Conservation (phyloP, 1,284 basidiomycete species). For the Ceratobasidium sp. region DNA sequence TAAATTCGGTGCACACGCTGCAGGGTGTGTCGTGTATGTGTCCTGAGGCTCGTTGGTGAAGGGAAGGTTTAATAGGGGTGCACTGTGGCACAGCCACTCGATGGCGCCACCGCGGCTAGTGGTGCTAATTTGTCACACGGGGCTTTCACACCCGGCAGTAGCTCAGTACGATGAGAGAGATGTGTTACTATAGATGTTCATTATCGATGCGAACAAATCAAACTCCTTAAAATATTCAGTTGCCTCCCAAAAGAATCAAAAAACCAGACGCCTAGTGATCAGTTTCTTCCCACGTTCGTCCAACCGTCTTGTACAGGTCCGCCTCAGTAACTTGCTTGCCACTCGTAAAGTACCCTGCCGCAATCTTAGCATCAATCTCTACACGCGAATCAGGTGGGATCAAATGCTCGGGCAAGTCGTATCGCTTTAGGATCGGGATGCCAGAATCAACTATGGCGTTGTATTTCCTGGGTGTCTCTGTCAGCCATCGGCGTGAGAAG, state of each 20-base stretch:
- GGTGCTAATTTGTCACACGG: neutral
- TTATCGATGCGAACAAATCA: neutral
- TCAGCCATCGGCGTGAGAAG: slow-evolving; percentile 2
- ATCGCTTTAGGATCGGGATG: slow-evolving; percentile 83
- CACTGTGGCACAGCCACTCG: neutral
- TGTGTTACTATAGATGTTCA: slow-evolving; percentile 1
- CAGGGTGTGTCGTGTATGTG: slow-evolving; percentile 8
- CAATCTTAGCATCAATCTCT: slow-evolving; percentile 96
- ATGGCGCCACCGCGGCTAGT: neutral
- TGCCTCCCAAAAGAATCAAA: neutral
- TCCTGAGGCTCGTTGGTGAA: neutral
- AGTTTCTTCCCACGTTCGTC: slow-evolving; percentile 78
- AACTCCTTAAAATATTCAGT: neutral
- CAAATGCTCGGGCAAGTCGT: slow-evolving; percentile 87
- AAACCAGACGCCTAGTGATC: slow-evolving; percentile 46
- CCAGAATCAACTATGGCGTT: slow-evolving; percentile 90
- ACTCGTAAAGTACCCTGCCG: slow-evolving; percentile 88
- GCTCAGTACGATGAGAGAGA: neutral
- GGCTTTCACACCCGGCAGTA: neutral
- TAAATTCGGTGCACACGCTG: neutral
- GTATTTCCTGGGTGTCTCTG: slow-evolving; percentile 77
- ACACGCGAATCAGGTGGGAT: slow-evolving; percentile 92
- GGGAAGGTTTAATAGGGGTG: neutral
- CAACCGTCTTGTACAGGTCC: slow-evolving; percentile 86
- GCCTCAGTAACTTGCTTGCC: slow-evolving; percentile 79